Evolutionary conservation across 306 rosid species (phyloP).

Genomic region (Prunus mongolica): DNA sequence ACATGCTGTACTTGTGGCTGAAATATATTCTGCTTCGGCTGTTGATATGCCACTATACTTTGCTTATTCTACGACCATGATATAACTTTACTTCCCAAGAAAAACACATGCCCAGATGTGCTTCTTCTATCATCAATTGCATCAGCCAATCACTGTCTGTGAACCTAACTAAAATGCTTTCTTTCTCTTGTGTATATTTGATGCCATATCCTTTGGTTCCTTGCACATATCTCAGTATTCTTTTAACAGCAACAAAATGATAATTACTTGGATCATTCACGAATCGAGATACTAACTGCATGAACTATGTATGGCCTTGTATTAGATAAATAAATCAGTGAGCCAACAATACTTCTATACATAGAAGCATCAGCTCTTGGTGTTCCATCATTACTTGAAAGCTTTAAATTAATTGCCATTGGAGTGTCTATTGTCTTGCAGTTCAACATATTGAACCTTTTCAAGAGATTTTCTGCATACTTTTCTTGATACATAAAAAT

Average conservation of each 20-base stretch:
- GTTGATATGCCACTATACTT: neutral
- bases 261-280: neutral
- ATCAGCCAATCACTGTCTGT: neutral
- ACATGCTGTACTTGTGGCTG: neutral
- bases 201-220: neutral
- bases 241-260: neutral
- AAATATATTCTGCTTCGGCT: neutral
- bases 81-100: neutral
- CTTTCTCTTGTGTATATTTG: neutral
- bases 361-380: too few relatives aligned
- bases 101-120: neutral
- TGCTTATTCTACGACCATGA: neutral
- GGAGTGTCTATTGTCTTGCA: too few relatives aligned
- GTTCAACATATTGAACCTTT: too few relatives aligned
- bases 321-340: too few relatives aligned
- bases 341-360: too few relatives aligned
- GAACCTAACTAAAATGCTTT: neutral
- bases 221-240: neutral
- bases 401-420: too few relatives aligned
- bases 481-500: too few relatives aligned
- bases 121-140: neutral
- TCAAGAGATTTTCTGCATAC: too few relatives aligned
- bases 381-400: too few relatives aligned
- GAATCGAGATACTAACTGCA: too few relatives aligned
- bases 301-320: too few relatives aligned